Conservation (phyloP, 305 asterid species). For the Solanum hybrid region DNA sequence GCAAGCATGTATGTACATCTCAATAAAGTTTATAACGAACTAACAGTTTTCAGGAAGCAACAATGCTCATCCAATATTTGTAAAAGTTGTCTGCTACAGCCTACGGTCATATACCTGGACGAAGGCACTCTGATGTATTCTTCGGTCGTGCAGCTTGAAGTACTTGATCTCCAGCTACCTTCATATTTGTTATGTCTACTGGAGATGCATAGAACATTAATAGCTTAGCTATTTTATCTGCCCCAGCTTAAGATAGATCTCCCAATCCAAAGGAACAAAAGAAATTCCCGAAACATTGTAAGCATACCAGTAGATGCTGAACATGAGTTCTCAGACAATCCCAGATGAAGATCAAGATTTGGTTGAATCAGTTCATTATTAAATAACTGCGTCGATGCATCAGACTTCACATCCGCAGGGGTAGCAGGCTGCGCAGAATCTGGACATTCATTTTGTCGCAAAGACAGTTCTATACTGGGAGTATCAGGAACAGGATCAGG, state of each 20-base stretch:
- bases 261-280: constrained; percentile 13
- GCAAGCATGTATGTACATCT: constrained; percentile 20
- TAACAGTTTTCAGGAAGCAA: constrained; percentile 9
- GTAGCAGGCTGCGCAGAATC: constrained; percentile 11
- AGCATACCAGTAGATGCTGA: constrained; percentile 36
- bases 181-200: constrained; percentile 24
- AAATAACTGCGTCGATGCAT: constrained; percentile 6
- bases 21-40: constrained; percentile 6
- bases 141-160: constrained; percentile 29
- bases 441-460: constrained; percentile 21
- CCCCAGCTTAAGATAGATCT: constrained; percentile 11
- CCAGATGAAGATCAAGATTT: constrained; percentile 38
- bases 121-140: constrained; percentile 21
- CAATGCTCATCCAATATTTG: constrained; percentile 13
- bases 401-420: constrained; percentile 24
- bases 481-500: constrained; percentile 24
- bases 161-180: constrained; percentile 28
- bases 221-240: neutral
- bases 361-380: constrained; percentile 26
- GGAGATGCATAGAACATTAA: constrained; percentile 14
- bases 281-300: constrained; percentile 3
- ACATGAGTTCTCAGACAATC: constrained; percentile 27
- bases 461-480: constrained; percentile 25
- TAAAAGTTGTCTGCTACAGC: constrained; percentile 10
- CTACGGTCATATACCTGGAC: constrained; percentile 39